These are phyloP conservation scores for Teratosphaeria gauchensis DNA, from an alignment of 2,329 filamentous ascomycete species.

Conservation along the genomic window DNA sequence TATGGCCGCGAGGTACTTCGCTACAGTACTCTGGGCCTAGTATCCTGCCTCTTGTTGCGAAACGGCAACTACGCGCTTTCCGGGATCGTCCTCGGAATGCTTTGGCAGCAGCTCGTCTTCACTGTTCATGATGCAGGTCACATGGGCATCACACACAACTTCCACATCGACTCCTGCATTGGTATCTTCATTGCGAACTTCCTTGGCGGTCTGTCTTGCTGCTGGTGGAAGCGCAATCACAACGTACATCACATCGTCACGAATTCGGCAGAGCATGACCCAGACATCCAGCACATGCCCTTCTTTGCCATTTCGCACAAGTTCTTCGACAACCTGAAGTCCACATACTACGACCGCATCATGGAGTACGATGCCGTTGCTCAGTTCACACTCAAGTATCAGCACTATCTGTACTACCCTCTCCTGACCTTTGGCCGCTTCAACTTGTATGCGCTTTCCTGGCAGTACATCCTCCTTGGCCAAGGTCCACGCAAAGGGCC, in stretches of 20 bases:
- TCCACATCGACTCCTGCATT: constrained; percentile 70
- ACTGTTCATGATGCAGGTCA: constrained; percentile 91
- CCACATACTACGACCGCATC: constrained; percentile 56
- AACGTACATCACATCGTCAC: constrained; percentile 97
- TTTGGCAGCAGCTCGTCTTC: constrained; percentile 95
- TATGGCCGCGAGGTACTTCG: constrained; percentile 68
- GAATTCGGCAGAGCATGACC: constrained; percentile 89
- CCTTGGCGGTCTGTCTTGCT: constrained; percentile 76
- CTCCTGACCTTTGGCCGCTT: constrained; percentile 57
- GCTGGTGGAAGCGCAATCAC: constrained; percentile 96
- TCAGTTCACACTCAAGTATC: constrained; percentile 50
- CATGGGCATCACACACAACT: constrained; percentile 93
- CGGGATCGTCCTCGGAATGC: constrained; percentile 64
- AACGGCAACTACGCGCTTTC: constrained; percentile 45
- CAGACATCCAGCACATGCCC: constrained; percentile 73
- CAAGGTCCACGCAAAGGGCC: constrained; percentile 49
- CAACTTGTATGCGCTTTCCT: constrained; percentile 61
- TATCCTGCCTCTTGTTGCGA: constrained; percentile 44
- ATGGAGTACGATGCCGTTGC: constrained; percentile 55
- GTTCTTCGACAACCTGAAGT: constrained; percentile 55
- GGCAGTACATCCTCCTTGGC: constrained; percentile 52
- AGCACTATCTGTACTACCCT: constrained; percentile 60
- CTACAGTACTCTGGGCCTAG: constrained; percentile 57
- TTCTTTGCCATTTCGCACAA: constrained; percentile 58
- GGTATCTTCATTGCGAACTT: constrained; percentile 88